These are phyloP conservation scores for Camellia sinensis DNA, from an alignment of 148 eudicot genomes.

Conservation along the genomic window DNA sequence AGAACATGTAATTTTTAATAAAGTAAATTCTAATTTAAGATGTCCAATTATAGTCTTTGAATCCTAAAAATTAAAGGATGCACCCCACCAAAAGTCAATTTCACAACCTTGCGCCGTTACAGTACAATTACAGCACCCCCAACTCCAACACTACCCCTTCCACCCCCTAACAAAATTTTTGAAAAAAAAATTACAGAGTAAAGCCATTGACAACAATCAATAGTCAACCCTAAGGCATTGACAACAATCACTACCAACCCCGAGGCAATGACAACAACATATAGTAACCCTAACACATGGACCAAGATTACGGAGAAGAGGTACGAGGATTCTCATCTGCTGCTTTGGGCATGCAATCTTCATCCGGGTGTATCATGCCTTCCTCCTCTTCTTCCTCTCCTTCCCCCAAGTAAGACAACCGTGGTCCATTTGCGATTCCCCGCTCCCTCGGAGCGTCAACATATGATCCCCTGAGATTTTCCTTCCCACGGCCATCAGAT, in stretches of 20 bases:
- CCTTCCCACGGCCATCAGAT: background rate
- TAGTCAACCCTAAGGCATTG: too few relatives aligned
- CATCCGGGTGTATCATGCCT: constrained; percentile 20
- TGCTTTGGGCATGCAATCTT: too few relatives aligned
- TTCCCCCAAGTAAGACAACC: constrained; percentile 8
- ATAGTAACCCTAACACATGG: background rate
- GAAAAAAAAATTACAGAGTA: background rate
- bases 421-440: background rate
- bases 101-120: background rate
- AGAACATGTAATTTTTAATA: too few relatives aligned
- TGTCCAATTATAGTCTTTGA: too few relatives aligned
- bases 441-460: background rate
- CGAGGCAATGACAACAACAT: too few relatives aligned
- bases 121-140: too few relatives aligned
- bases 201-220: too few relatives aligned
- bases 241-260: too few relatives aligned
- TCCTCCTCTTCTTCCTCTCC: constrained; percentile 19
- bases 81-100: background rate
- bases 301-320: background rate
- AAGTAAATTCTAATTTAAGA: background rate
- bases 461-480: background rate
- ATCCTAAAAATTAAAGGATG: too few relatives aligned
- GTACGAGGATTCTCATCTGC: background rate
- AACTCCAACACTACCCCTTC: background rate
- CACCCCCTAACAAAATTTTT: too few relatives aligned